Base-by-base conservation (phyloP, 1,284 basidiomycete genomes). In the Trichosporon ovoides region DNA sequence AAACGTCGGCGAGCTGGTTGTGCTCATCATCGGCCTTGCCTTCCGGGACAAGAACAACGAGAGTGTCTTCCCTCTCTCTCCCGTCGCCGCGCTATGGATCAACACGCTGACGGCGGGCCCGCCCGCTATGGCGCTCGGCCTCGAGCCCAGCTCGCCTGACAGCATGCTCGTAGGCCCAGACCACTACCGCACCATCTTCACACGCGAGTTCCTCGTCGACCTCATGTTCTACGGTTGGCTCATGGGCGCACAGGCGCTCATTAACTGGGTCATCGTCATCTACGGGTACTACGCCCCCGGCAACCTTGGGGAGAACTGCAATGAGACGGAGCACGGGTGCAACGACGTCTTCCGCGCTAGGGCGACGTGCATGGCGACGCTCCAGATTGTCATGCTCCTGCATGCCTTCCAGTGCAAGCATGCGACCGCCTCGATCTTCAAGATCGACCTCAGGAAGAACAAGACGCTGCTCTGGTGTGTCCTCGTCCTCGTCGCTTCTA, bases 11-110 rank as follows among this genome's bases (percentile, higher is more conserved):
- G 83, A 87, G 73, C 83, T 84, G 20, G 69, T 83, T 9, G 77
- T 84, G 5, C 71, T 85, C 24, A 76, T 87, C 57, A 80, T 87
- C 59, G 87, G 86, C 12, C 78, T 89, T 14, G 83, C 82, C 1
- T 88, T 88, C 79, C 80, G 83, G 66, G 85, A 87, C 66, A 68
- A 74, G 3, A 73, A 79, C 58, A 77, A 79, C 1, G 74, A 80
- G 46, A 83, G 83, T 24, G 84, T 87, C n/a, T 88, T 87, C 77
- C 87, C 87, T 0, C 77, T 88, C 11, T 82, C 83, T 9, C 85
- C 86, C 16, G 80, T 88, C 35, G 83, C 81, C 34, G 83, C 87
- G 22, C 79, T 89, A 1, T 87, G 83, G 82, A 79, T 83, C 67
- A 78, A 77, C 68, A 79, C 75, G 2, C 71, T 80, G 38, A 81